Percentiles rank a stretch among this genome's conserved stretches.
Conservation (phyloP, 2,329 filamentous ascomycete genomes). For the Trichophyton rubrum region DNA sequence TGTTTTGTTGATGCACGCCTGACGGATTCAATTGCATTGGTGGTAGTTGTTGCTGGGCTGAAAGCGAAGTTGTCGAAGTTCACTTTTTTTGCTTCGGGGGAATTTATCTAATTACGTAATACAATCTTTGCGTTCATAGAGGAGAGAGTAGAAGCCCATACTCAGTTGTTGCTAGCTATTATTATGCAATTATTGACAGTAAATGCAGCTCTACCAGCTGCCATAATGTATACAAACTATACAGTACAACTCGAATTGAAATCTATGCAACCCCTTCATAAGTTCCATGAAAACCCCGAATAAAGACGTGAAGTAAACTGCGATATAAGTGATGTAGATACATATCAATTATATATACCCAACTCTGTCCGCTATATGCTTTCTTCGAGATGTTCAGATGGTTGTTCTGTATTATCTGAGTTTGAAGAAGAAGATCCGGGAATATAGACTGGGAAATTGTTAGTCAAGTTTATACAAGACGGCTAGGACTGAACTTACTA, state of each 20-base stretch:
- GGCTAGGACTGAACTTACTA: slow-evolving; percentile 45
- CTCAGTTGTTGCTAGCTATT: no score
- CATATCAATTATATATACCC: not conserved
- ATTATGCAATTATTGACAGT: no score
- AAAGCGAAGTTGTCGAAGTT: not conserved
- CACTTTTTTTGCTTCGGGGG: not conserved
- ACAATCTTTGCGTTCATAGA: not conserved
- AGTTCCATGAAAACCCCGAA: no score
- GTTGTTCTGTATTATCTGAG: not conserved
- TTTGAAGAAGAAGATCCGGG: not conserved
- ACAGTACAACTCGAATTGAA: not conserved
- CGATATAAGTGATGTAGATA: not conserved
- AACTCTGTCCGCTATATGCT: not conserved
- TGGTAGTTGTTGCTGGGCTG: not conserved
- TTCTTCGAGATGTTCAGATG: not conserved
- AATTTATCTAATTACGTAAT: not conserved
- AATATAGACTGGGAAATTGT: not conserved
- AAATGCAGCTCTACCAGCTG: no score
- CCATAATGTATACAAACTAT: no score
- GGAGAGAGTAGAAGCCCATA: no score
- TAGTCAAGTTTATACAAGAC: not conserved
- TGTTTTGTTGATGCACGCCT: not conserved
- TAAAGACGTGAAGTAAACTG: not conserved
- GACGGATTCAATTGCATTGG: not conserved
- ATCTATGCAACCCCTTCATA: not conserved